Conservation (phyloP, 257 asterid species). For the Gardenia jasminoides region DNA sequence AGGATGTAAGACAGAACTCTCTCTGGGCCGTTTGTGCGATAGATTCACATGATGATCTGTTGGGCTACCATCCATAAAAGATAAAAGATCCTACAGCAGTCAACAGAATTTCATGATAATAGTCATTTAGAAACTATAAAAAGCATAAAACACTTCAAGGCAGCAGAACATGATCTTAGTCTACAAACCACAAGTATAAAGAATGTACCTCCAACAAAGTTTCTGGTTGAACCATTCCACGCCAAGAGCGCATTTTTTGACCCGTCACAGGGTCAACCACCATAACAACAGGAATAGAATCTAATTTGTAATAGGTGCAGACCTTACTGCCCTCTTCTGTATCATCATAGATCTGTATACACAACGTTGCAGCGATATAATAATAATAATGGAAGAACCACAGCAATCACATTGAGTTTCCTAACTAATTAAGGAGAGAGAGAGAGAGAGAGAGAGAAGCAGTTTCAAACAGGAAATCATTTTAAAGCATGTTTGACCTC, state of each 20-base stretch:
- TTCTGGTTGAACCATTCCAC: constrained; percentile 96
- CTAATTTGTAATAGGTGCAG: constrained; percentile 82
- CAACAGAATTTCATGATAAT: not conserved
- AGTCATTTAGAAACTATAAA: not conserved
- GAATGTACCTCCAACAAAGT: constrained; percentile 72
- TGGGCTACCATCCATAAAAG: constrained; percentile 89
- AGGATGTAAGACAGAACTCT: constrained; percentile 53
- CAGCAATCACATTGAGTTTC: not conserved
- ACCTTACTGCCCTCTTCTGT: constrained; percentile 98
- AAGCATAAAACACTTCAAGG: not conserved
- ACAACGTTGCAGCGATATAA: constrained; percentile 16
- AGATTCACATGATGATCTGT: constrained; percentile 64
- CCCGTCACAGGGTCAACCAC: constrained; percentile 94
- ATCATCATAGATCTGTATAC: constrained; percentile 69
- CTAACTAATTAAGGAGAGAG: not conserved
- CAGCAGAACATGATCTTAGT: not conserved
- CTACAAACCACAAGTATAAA: not conserved
- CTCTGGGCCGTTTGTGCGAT: constrained; percentile 90
- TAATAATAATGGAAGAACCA: constrained; percentile 13
- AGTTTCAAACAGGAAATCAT: not conserved
- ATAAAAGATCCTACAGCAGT: constrained; percentile 71
- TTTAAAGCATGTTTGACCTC: not conserved
- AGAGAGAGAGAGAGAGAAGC: not conserved
- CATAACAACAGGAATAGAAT: constrained; percentile 70
- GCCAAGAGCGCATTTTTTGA: constrained; percentile 91